phyloP scores from a whole-genome alignment of 345 rosid species.

The Eucalyptus curtisii region DNA sequence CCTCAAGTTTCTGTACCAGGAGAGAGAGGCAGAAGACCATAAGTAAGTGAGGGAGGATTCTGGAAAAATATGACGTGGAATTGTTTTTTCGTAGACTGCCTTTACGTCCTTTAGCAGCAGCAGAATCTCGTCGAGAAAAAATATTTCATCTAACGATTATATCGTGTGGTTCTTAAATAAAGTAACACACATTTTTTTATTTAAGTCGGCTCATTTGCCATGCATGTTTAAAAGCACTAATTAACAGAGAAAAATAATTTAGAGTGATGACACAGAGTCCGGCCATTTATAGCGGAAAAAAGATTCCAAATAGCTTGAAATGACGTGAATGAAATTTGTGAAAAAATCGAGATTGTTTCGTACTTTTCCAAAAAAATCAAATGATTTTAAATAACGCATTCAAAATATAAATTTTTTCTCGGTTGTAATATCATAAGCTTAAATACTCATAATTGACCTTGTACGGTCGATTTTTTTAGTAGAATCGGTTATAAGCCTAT shows the following conservation, averaged over 20 bases:
- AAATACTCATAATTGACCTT: not conserved
- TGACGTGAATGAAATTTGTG: rapidly evolving
- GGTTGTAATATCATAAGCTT: not conserved
- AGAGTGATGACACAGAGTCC: not conserved
- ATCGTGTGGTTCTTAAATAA: not conserved
- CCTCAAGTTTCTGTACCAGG: not conserved
- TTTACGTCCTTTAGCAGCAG: slow-evolving; percentile 13
- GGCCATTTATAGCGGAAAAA: not conserved
- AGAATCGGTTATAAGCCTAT: not conserved
- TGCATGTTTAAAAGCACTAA: not conserved
- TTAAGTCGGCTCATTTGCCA: not conserved
- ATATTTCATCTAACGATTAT: not conserved
- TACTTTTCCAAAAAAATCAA: not conserved
- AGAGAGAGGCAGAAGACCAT: not conserved
- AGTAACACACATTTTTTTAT: not conserved
- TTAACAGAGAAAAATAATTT: not conserved
- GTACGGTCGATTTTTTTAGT: rapidly evolving
- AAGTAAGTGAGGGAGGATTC: not conserved
- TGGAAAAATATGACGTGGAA: slow-evolving; percentile 20
- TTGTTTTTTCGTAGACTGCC: not conserved
- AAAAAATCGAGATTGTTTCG: not conserved
- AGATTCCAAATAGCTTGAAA: not conserved
- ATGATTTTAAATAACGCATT: rapidly evolving
- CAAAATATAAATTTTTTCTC: rapidly evolving
- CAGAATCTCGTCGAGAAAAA: not conserved